Conservation (phyloP, 768 basidiomycete species). For the Lanmaoa pseudosensibilis region DNA sequence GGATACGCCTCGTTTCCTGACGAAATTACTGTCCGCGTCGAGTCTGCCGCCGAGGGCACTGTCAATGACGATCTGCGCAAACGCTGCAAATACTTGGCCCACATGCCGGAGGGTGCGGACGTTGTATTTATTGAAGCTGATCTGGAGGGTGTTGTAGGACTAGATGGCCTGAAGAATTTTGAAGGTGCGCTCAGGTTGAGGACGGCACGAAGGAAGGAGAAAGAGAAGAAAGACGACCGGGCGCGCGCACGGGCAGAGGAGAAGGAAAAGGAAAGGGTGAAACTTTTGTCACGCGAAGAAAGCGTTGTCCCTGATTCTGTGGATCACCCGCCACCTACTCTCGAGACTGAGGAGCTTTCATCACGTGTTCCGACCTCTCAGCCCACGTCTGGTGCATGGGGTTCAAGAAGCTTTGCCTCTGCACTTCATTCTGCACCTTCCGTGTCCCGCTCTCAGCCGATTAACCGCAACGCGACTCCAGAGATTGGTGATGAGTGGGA, state of each 20-base stretch:
- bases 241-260: conserved; percentile 80
- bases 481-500: conserved; percentile 68
- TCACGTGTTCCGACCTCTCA: conserved; percentile 10
- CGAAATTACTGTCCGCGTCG: conserved; percentile 75
- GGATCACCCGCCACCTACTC: conserved; percentile 5
- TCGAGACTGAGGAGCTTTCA: conserved; percentile 16
- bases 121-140: conserved; percentile 93
- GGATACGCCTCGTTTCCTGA: conserved; percentile 84
- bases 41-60: conserved; percentile 69
- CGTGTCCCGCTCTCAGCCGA: conserved; percentile 48
- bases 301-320: conserved; percentile 2
- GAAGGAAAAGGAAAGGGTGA: conserved; percentile 58
- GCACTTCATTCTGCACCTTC: conserved; percentile 55
- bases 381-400: conserved; percentile 63
- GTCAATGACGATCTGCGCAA: conserved; percentile 93
- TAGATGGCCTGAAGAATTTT: conserved; percentile 76
- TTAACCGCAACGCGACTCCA: conserved; percentile 26
- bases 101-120: conserved; percentile 88
- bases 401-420: conserved; percentile 77
- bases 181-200: conserved; percentile 80
- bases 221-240: conserved; percentile 81
- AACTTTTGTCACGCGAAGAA: conserved; percentile 30
- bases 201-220: conserved; percentile 72
- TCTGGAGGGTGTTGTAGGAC: conserved; percentile 72
- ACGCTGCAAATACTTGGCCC: conserved; percentile 93